Base-by-base conservation (phyloP, 2,329 filamentous ascomycete species). In the Chaetomiaceae sp. region DNA sequence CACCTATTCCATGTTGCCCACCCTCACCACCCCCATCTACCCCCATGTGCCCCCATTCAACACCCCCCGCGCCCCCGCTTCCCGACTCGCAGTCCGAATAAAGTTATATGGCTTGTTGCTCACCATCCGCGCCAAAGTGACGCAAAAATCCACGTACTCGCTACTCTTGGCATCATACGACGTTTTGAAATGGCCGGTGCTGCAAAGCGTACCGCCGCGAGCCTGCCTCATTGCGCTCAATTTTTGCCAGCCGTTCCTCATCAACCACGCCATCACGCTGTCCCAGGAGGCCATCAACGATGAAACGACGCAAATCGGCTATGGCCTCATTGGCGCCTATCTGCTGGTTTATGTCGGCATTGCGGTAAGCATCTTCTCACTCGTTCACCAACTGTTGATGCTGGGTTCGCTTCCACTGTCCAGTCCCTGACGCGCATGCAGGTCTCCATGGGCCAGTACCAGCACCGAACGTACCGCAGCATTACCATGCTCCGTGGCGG, bases 161-260 rank as follows among this genome's bases (percentile, higher is more conserved):
- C 58, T 58, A 3, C 54, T 66, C 2, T 34, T 61, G 1, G 51
- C 55, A 3, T 59, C 61, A 0, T 60, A 65, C 6, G 40, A 52
- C 20, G 50, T 61, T 0, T 60, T 61, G 41, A 61, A 57, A 18
- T 55, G 56, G 55, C 58, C 62, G 3, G 54, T 68, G 6, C 18
- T 61, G 2, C 56, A 60, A 1, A 62, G 59, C 0, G 56, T 71
- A 4, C 33, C 65, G 4, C 67, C 70, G 3, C 62, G 70, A 0
- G 52, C 72, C 2, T 58, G 62, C 9, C 62, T 62, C 19, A 63
- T 62, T 1, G 69, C 59, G 4, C 71, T 74, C 52, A 65, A 56
- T 6, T 71, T 72, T 42, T 62, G 66, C 5, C 71, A 74, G 30
- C 70, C 72, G 0, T 68, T 74, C 19, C 65, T 74, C 19, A 65